phyloP scores from a whole-genome alignment of 2,329 filamentous ascomycete genomes.

The Botrytis hyacinthi region DNA sequence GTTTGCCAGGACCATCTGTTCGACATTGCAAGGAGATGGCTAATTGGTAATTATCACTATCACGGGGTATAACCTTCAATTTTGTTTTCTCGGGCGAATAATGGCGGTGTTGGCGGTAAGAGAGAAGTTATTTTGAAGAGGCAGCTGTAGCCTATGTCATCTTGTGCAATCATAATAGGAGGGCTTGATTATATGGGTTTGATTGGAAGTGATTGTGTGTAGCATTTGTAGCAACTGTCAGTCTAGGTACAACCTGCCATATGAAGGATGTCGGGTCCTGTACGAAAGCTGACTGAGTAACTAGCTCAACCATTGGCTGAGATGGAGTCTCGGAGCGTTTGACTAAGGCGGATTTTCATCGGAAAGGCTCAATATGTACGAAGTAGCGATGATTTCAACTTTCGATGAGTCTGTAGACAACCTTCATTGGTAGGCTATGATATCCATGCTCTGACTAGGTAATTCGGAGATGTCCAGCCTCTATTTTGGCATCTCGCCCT shows the following conservation, averaged over 20 bases:
- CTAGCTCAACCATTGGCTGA: conserved; percentile 1
- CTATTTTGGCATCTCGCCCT: conserved; percentile 14
- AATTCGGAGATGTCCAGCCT: conserved; percentile 5
- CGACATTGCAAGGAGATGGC: conserved; percentile 12
- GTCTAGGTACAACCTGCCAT: neutral
- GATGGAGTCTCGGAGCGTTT: conserved; percentile 12
- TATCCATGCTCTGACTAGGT: neutral
- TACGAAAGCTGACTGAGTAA: neutral
- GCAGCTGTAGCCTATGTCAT: neutral
- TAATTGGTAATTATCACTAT: conserved; percentile 2
- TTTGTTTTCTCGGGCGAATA: conserved; percentile 4
- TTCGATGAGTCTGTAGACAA: neutral
- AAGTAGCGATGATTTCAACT: neutral
- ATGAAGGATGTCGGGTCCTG: conserved; percentile 1
- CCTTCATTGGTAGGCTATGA: conserved; percentile 4
- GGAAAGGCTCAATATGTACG: conserved; percentile 1
- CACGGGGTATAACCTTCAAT: neutral
- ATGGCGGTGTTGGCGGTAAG: conserved; percentile 16
- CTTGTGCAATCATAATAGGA: neutral
- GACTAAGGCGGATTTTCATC: conserved; percentile 12
- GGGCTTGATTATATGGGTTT: neutral
- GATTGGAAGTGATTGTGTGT: neutral
- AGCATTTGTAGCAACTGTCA: neutral
- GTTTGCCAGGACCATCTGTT: conserved; percentile 16
- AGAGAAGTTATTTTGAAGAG: neutral